Evolutionary conservation across 345 rosid genomes (phyloP).

Genomic region (Geranium rotundifolium): DNA sequence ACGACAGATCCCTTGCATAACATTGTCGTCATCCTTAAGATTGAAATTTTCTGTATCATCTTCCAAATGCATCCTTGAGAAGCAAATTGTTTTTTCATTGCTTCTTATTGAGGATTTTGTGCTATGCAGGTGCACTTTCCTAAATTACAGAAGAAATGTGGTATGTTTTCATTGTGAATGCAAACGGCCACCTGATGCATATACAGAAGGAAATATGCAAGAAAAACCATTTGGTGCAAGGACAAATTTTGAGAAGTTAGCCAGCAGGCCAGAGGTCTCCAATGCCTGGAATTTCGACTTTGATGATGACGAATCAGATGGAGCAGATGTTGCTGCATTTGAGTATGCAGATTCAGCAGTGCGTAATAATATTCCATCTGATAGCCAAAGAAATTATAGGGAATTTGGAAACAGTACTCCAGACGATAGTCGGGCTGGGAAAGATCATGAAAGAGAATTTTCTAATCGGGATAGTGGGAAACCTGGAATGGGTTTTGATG

Average conservation of each 20-base stretch:
- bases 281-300: constrained; percentile 96
- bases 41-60: neutral
- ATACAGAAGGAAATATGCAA: constrained; percentile 42
- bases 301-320: constrained; percentile 96
- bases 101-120: constrained; percentile 15
- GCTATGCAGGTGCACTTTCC: constrained; percentile 81
- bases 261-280: constrained; percentile 47
- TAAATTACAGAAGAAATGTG: constrained; percentile 87
- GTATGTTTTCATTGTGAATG: constrained; percentile 96
- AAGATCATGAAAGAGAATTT: constrained; percentile 25
- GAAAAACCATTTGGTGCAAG: constrained; percentile 36
- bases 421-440: constrained; percentile 18
- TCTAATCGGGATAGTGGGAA: constrained; percentile 26
- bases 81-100: neutral
- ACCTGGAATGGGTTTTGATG: constrained; percentile 67
- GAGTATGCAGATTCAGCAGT: constrained; percentile 55
- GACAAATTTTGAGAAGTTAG: constrained; percentile 31
- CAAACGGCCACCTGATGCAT: constrained; percentile 81
- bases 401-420: constrained; percentile 27
- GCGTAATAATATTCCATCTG: constrained; percentile 20
- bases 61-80: neutral
- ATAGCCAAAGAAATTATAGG: constrained; percentile 21
- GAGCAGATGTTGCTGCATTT: constrained; percentile 88
- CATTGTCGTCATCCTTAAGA: neutral
- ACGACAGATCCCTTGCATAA: no score